Evolutionary conservation across 352 stramenopile species (phyloP), one percentile per base, ranked within the genome.

Genomic region (Globisporangium spiculum): DNA sequence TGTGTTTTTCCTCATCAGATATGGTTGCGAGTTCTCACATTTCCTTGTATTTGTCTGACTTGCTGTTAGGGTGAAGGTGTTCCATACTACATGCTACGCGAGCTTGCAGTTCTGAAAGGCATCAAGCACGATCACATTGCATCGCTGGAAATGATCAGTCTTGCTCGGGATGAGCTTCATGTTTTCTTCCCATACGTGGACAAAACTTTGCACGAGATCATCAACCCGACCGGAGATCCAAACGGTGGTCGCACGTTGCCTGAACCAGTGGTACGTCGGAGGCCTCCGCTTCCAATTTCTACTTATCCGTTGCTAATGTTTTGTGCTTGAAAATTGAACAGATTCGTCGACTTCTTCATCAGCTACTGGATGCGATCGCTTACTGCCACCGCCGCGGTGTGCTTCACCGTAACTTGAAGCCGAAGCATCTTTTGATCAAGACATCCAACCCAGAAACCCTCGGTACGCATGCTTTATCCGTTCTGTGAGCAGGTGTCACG

Each of bases 61-160:
- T n/a, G n/a, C 22, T 50, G 1, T 6, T 48, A 94, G 79, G 91
- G 90, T 41, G 91, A 97, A 80, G 91, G 91, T 38, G 88, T 97
- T 20, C 91, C 91, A n/a, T 97, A 97, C 65, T 97, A 97, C 69
- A 97, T 97, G 91, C 78, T 97, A 10, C 78, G 91, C 57, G 91
- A 97, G 64, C 66, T 97, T 30, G 90, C 91, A 14, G 91, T 97
- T 27, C 67, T 97, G 12, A 91, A 93, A 58, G 88, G 89, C 24
- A 92, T 97, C 66, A 80, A 85, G 60, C 91, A 97, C 53, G 85
- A 91, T 48, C 81, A 97, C 75, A 96, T 97, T 71, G 87, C 91
- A 26, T 89, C 86, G 1, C 74, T 97, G 48, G 86, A 96, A 61
- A 85, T 94, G 69, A 94, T 97, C 65, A 94, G 84, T 56, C 75